Base-by-base conservation (phyloP, 139 green algal genomes). In the Auxenochlorella pyrenoidosa region DNA sequence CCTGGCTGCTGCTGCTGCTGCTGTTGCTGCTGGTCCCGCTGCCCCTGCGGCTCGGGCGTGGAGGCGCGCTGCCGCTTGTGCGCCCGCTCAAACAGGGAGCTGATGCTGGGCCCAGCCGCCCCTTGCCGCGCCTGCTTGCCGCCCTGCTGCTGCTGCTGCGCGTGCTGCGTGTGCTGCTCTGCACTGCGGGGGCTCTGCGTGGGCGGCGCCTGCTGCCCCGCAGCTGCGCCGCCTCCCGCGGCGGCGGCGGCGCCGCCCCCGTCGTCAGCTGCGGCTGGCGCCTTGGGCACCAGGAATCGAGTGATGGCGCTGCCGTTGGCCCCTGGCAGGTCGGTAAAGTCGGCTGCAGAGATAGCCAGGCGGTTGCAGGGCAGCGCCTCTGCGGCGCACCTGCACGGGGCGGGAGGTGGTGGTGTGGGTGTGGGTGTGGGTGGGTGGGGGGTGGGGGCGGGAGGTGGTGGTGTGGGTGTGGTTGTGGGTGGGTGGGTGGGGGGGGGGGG, bases 321-420 rank as follows among this genome's bases (percentile, higher is more conserved):
- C 16, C 84, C 79, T 15, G 82, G 86, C 41, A 85, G 80, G 32
- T 87, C 66, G 21, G 47, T 16, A 70, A 96, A 96, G n/a, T 95
- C 91, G 0, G 87, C 90, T 0, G 93, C 93, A 5, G 88, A 84
- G 21, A 97, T 76, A 10, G 93, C 94, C 41, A 97, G 90, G 16
- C 94, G 89, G 32, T 70, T 85, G 88, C 95, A 95, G 5, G 95
- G 94, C 73, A 95, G 72, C 24, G 93, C 87, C 51, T 96, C 92
- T 34, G 58, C 38, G 32, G 86, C 68, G 44, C 78, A 87, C 87
- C 90, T 89, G 79, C 28, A 58, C 8, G 16, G 75, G n/a, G n/a
- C n/a, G 4, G 79, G 75, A 76, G 68, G 71, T 18, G 47, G 1
- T 16, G 76, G 60, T 26, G 28, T 70, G 30, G 3, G 75, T 38